A percentile compares a stretch with the other conserved stretches of the same genome.
Evolutionary conservation across 139 green algal species (phyloP).

Genomic region (Chlamydomonas sp.): DNA sequence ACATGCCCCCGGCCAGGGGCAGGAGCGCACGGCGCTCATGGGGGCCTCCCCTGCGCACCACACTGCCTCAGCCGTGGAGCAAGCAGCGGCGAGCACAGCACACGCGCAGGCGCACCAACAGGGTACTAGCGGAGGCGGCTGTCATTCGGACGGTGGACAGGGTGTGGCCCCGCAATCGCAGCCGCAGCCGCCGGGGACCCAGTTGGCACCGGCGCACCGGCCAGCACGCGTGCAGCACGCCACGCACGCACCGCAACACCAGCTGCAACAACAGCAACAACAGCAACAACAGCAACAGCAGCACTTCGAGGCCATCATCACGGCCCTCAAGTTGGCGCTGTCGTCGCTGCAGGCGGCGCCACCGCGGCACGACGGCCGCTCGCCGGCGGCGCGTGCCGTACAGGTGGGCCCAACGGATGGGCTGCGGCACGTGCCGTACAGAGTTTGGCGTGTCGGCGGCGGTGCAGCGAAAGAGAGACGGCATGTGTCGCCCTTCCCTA

Average conservation of each 20-base stretch:
- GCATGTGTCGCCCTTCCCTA: too few relatives aligned
- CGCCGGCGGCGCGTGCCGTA: conserved; percentile 50
- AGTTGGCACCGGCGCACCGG: background rate
- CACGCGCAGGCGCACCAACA: too few relatives aligned
- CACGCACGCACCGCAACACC: background rate
- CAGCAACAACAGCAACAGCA: background rate
- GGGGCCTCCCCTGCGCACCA: too few relatives aligned
- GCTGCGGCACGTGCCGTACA: too few relatives aligned
- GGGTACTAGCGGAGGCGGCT: too few relatives aligned
- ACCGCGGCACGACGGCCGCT: conserved; percentile 34
- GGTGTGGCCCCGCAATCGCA: background rate
- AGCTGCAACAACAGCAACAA: conserved; percentile 5
- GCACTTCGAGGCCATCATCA: conserved; percentile 40
- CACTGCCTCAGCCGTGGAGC: too few relatives aligned
- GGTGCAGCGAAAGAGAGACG: too few relatives aligned
- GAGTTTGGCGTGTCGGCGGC: too few relatives aligned
- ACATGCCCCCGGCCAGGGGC: too few relatives aligned
- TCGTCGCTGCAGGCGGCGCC: conserved; percentile 14
- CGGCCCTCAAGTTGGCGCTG: conserved; percentile 45
- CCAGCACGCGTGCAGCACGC: background rate
- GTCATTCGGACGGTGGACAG: too few relatives aligned
- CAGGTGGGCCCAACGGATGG: conserved; percentile 57
- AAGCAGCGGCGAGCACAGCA: too few relatives aligned
- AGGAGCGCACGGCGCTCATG: too few relatives aligned
- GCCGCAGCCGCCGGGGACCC: background rate